Evolutionary conservation across 345 rosid genomes (phyloP).

Genomic region (Brassica nigra): DNA sequence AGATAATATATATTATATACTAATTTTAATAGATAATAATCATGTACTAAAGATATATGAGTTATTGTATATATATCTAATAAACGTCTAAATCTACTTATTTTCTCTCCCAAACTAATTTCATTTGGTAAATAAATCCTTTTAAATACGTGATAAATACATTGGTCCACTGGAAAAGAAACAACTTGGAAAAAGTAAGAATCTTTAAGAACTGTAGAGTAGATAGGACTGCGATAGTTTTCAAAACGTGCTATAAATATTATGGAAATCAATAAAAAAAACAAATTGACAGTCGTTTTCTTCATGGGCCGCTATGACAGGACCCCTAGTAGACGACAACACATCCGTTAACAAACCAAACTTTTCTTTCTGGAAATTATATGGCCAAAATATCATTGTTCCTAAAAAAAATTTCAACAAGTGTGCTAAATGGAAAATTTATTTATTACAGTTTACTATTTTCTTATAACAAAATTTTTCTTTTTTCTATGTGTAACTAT

Average conservation of each 20-base stretch:
- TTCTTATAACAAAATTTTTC: no score
- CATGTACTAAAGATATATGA: no score
- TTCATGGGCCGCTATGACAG: slow-evolving; percentile 18
- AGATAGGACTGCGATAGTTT: slow-evolving; percentile 26
- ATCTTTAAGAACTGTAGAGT: slow-evolving; percentile 18
- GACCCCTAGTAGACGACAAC: slow-evolving; percentile 4
- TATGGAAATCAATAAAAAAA: not conserved
- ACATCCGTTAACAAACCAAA: not conserved
- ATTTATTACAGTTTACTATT: not conserved
- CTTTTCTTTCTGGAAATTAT: not conserved
- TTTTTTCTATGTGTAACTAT: no score
- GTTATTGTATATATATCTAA: no score
- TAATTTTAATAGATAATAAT: no score
- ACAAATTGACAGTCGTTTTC: slow-evolving; percentile 12
- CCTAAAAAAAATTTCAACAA: no score
- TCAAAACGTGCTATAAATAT: slow-evolving; percentile 33
- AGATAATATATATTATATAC: no score
- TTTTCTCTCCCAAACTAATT: no score
- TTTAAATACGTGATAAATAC: not conserved
- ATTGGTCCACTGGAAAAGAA: not conserved
- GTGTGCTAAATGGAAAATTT: not conserved
- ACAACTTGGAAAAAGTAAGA: not conserved
- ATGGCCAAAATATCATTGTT: not conserved
- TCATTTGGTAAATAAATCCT: no score
- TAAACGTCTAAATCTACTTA: no score